Conservation (phyloP, 768 basidiomycete genomes). For the Gautieria morchelliformis region DNA sequence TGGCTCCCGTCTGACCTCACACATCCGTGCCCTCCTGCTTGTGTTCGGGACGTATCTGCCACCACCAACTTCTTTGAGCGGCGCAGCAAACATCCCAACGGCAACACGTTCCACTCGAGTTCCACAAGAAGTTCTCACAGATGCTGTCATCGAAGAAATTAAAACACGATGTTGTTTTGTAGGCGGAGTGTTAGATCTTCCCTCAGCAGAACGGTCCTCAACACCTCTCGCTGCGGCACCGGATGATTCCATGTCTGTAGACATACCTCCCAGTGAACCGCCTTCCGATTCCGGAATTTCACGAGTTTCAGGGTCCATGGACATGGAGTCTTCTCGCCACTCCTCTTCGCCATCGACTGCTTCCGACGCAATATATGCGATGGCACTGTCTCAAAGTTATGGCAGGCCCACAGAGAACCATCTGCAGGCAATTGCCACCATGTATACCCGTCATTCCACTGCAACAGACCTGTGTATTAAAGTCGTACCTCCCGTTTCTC, state of each 20-base stretch:
- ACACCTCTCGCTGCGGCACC: neutral
- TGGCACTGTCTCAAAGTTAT: constrained; percentile 14
- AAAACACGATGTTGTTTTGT: constrained; percentile 90
- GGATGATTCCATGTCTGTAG: constrained; percentile 13
- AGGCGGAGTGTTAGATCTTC: constrained; percentile 43
- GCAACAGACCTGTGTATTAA: constrained; percentile 65
- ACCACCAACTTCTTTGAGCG: constrained; percentile 62
- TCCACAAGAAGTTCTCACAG: constrained; percentile 72
- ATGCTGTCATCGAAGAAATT: constrained; percentile 77
- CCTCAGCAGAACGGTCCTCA: constrained; percentile 1
- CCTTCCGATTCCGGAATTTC: constrained; percentile 63
- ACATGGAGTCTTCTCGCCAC: constrained; percentile 51
- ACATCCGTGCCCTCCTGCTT: constrained; percentile 72
- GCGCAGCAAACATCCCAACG: constrained; percentile 51
- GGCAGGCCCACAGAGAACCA: constrained; percentile 35
- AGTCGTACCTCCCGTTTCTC: constrained; percentile 55
- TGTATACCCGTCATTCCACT: constrained; percentile 71
- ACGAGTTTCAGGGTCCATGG: constrained; percentile 36
- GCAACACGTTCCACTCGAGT: constrained; percentile 57
- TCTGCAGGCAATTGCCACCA: constrained; percentile 53
- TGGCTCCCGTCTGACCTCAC: constrained; percentile 69
- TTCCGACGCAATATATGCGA: constrained; percentile 23
- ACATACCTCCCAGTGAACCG: constrained; percentile 20
- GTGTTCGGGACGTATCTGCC: constrained; percentile 82
- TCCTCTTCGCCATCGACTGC: constrained; percentile 37